Conservation (phyloP, 2,329 filamentous ascomycete species). For the Gnomoniopsis sp. region DNA sequence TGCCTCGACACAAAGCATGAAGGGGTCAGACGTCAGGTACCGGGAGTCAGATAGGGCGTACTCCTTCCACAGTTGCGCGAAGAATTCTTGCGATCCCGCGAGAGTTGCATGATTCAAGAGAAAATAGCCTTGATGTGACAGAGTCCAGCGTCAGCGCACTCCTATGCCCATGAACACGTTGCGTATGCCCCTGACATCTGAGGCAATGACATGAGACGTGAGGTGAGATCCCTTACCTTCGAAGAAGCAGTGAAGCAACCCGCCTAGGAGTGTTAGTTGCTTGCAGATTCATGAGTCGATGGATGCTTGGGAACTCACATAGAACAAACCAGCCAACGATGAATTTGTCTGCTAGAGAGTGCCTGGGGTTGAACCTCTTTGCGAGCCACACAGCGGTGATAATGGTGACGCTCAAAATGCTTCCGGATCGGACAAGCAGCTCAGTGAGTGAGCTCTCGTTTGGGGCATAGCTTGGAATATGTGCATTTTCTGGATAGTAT, state of each 20-base stretch:
- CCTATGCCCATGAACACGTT: background rate
- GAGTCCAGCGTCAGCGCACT: slow-evolving; percentile 5
- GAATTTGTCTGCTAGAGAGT: slow-evolving; percentile 38
- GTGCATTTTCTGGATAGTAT: slow-evolving; percentile 44
- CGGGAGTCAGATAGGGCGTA: slow-evolving; percentile 84
- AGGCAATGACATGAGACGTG: slow-evolving; percentile 16
- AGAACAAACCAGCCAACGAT: slow-evolving; percentile 52
- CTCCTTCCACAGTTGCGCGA: slow-evolving; percentile 90
- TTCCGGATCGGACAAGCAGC: slow-evolving; percentile 36
- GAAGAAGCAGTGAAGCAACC: slow-evolving; percentile 74
- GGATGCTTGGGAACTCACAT: slow-evolving; percentile 37
- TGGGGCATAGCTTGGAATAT: slow-evolving; percentile 41
- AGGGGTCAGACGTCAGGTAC: slow-evolving; percentile 76
- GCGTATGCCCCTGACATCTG: background rate
- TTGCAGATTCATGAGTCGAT: background rate
- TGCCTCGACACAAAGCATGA: slow-evolving; percentile 83
- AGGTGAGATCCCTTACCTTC: too few relatives aligned
- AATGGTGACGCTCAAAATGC: slow-evolving; percentile 35
- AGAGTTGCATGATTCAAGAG: slow-evolving; percentile 65
- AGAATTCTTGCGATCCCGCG: slow-evolving; percentile 65
- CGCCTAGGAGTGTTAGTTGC: slow-evolving; percentile 40
- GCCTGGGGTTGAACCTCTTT: slow-evolving; percentile 25
- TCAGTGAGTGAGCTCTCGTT: slow-evolving; percentile 39
- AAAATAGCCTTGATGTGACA: slow-evolving; percentile 63
- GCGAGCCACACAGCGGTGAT: slow-evolving; percentile 29